A percentile compares a stretch with the other conserved stretches of the same genome.
These are phyloP conservation scores for Pseudogymnoascus sp. DNA, from an alignment of 2,329 filamentous ascomycete genomes.

Conservation along the genomic window DNA sequence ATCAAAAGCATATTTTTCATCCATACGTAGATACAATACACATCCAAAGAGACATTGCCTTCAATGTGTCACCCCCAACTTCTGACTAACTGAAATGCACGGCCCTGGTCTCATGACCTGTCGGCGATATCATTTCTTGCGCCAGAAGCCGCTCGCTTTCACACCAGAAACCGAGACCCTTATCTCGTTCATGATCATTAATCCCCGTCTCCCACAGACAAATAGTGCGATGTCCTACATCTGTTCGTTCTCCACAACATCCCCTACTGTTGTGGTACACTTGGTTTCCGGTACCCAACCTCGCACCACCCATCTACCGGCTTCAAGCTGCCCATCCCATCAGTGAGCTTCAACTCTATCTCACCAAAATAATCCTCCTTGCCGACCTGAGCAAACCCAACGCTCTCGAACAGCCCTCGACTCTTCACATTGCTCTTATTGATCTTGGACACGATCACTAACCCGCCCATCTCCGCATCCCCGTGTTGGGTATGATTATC, in stretches of 20 bases:
- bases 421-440: slow-evolving; percentile 48
- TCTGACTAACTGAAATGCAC: background rate
- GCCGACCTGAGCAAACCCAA: slow-evolving; percentile 46
- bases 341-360: slow-evolving; percentile 42
- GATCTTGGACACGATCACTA: slow-evolving; percentile 48
- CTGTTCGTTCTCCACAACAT: background rate
- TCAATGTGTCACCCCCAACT: background rate
- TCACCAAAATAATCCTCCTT: slow-evolving; percentile 61
- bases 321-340: background rate
- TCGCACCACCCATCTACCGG: slow-evolving; percentile 2
- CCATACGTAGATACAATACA: background rate
- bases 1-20: background rate
- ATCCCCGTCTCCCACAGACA: background rate
- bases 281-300: background rate
- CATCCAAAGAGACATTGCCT: background rate
- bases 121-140: background rate
- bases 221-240: background rate
- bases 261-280: background rate
- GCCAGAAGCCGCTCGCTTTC: background rate
- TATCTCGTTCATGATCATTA: background rate
- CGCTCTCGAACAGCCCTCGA: slow-evolving; percentile 51
- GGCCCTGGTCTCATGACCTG: background rate
- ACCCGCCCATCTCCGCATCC: slow-evolving; percentile 32
- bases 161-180: background rate
- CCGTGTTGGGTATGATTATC: slow-evolving; percentile 24